Evolutionary conservation across 2,329 filamentous ascomycete genomes (phyloP).

Genomic region (Diaporthe vexans): DNA sequence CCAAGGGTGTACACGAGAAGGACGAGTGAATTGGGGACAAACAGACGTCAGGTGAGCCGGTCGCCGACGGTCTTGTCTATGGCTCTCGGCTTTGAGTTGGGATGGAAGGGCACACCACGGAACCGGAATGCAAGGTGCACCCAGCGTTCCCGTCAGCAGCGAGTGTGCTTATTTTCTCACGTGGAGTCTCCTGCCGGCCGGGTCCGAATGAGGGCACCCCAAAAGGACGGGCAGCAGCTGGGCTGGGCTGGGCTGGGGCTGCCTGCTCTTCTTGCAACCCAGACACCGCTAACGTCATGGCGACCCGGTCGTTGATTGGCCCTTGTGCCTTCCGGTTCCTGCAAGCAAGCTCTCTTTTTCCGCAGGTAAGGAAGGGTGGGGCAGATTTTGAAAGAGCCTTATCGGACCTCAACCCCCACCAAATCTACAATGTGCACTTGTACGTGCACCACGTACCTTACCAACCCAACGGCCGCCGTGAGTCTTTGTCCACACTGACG

Average conservation of each 20-base stretch:
- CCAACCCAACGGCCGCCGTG: background rate
- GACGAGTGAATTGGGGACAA: background rate
- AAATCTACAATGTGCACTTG: background rate
- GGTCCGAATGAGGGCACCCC: background rate
- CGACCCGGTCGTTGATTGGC: background rate
- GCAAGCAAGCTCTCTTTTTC: background rate
- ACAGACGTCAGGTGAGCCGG: constrained; percentile 9
- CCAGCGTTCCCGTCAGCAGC: constrained; percentile 7
- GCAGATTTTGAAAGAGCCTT: constrained; percentile 25
- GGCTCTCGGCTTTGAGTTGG: constrained; percentile 2
- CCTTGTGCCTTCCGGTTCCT: constrained; percentile 9
- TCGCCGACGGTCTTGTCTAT: constrained; percentile 15
- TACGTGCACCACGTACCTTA: background rate
- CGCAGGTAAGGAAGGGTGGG: constrained; percentile 22
- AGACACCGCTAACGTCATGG: background rate
- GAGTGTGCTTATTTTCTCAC: constrained; percentile 13
- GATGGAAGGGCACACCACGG: background rate
- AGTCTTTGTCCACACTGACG: background rate
- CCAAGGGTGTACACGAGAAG: background rate
- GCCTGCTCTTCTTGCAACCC: constrained; percentile 7
- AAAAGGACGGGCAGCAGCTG: constrained; percentile 1
- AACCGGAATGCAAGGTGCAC: background rate
- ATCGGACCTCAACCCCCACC: constrained; percentile 30
- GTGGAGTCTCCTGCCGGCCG: constrained; percentile 25
- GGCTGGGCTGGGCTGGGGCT: too few species aligned